phyloP scores from a whole-genome alignment of 345 rosid genomes.

The Geranium rotundifolium region DNA sequence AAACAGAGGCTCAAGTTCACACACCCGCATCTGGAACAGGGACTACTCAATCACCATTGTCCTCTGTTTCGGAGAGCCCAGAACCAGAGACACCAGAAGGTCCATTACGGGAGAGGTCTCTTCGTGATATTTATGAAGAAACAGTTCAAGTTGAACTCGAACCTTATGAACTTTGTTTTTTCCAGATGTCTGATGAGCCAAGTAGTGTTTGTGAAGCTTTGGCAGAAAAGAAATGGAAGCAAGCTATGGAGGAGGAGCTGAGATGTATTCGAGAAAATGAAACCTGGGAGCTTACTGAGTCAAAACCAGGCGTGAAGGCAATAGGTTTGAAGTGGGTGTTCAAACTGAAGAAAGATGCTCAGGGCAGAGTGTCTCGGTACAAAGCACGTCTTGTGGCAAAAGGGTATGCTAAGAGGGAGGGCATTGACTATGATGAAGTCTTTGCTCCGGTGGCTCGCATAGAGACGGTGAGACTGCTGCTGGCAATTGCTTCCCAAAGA shows the following conservation, averaged over 20 bases:
- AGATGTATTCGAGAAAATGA: no score
- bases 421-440: background rate
- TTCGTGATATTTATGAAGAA: no score
- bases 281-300: conserved; percentile 3
- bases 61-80: no score
- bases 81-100: no score
- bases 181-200: background rate
- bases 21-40: no score
- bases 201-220: background rate
- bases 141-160: no score
- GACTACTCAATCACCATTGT: no score
- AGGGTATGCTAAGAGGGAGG: background rate
- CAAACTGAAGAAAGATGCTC: no score
- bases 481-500: background rate
- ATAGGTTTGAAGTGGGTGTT: background rate
- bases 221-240: background rate
- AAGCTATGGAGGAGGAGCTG: conserved; percentile 6
- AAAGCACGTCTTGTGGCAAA: background rate
- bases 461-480: no score
- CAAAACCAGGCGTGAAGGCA: background rate
- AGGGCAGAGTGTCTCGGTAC: background rate
- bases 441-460: background rate
- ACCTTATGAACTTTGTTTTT: background rate
- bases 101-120: no score
- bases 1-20: no score